Percentiles rank a stretch among this genome's conserved stretches.
Evolutionary conservation across 805 yeast species (phyloP).

Genomic region (Nakazawaea ambrosiae): DNA sequence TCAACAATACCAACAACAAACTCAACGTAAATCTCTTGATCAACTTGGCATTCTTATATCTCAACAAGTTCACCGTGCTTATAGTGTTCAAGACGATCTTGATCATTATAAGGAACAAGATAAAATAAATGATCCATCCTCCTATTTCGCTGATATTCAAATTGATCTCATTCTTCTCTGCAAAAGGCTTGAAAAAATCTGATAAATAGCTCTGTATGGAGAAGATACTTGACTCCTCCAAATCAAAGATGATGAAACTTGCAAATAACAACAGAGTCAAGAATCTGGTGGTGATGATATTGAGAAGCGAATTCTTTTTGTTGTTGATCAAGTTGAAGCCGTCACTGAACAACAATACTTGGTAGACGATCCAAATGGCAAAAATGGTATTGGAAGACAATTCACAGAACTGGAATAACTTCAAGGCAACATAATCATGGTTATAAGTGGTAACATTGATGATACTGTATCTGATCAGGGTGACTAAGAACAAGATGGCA

Average conservation of each 20-base stretch:
- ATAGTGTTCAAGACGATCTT: constrained; percentile 12
- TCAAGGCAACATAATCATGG: constrained; percentile 14
- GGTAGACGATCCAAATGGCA: constrained; percentile 25
- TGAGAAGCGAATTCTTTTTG: constrained; percentile 12
- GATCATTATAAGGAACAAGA: constrained; percentile 12
- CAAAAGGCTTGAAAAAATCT: constrained; percentile 7
- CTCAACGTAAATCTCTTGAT: constrained; percentile 6
- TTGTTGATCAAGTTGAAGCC: constrained; percentile 20
- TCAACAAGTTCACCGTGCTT: constrained; percentile 16
- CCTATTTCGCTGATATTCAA: constrained; percentile 18
- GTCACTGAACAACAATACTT: constrained; percentile 21
- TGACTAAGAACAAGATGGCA: constrained; percentile 1
- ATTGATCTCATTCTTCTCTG: constrained; percentile 12
- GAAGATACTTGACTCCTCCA: constrained; percentile 22
- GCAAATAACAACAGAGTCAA: constrained; percentile 16
- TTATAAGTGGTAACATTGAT: constrained; percentile 16
- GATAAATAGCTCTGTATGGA: constrained; percentile 18
- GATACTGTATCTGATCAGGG: constrained; percentile 8
- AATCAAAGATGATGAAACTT: constrained; percentile 22
- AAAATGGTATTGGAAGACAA: constrained; percentile 18
- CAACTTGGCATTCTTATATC: constrained; percentile 5
- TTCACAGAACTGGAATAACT: constrained; percentile 17
- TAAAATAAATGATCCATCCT: constrained; percentile 17
- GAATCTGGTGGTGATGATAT: constrained; percentile 14
- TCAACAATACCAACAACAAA: not conserved